Base-by-base conservation (phyloP, 208 protist species). In the Trypanosomatidae sp. region DNA sequence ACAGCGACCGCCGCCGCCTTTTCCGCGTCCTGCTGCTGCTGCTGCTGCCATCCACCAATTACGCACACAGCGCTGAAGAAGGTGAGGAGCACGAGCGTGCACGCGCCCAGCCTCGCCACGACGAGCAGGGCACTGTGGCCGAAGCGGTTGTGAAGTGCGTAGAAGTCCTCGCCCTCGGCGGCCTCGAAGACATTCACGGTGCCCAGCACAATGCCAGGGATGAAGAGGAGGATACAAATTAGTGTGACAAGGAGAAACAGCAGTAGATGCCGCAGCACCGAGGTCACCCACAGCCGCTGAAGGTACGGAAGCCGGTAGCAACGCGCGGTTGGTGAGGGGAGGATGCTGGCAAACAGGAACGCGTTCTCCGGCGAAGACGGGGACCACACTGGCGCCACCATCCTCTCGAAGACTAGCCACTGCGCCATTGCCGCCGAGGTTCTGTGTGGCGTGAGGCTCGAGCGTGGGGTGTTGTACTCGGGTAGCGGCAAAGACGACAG, bases 271-370 rank as follows among this genome's bases (percentile, higher is more conserved):
- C 82, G 78, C 65, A 87, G 17, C 53, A 87, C 82, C 28, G 82
- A 79, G 44, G 82, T 83, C 43, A 76, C 58, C 82, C 82, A 87
- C 6, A 87, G 68, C 30, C 82, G 74, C 76, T 84, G 82, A 47
- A 87, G 58, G 68, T 81, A 80, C 0, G 73, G 69, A 6, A 85
- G 73, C 17, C 70, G 55, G 62, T 84, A 84, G 36, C 66, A 73
- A 47, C 56, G 67, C 41, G 50, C 49, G 17, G 52, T 28, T 8
- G 75, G 59, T 13, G 12, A 62, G 41, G n/a, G 30, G 25, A 28
- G 33, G 46, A 6, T 62, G 53, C 28, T n/a, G 17, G 22, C 28
- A n/a, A 19, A 36, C 44, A 46, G 8, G n/a, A 5, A 25, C 64
- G 64, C 64, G 43, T 46, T 50, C 46, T 53, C 28, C 12, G 39